phyloP scores from a whole-genome alignment of 345 rosid species.

The Hirschfeldia incana region DNA sequence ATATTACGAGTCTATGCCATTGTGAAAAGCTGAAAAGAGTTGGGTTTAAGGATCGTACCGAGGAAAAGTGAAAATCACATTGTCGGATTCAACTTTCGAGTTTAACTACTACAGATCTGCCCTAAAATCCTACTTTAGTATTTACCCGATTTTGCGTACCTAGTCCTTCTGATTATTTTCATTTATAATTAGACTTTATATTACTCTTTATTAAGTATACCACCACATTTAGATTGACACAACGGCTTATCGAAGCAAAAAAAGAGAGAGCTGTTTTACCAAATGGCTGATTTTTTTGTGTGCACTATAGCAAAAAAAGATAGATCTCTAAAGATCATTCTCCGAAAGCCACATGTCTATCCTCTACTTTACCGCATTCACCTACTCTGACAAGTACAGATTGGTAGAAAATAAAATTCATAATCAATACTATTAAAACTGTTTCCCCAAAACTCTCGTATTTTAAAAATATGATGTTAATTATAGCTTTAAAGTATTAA shows the following conservation, averaged over 20 bases:
- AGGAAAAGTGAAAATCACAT: neutral
- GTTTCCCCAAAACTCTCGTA: neutral
- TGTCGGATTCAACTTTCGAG: constrained; percentile 18
- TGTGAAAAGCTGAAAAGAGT: constrained; percentile 21
- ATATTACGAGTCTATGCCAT: constrained; percentile 17
- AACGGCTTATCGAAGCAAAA: neutral
- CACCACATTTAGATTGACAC: neutral
- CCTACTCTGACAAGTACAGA: neutral
- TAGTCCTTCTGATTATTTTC: neutral
- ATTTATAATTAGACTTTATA: neutral
- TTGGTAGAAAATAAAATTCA: neutral
- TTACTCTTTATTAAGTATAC: neutral
- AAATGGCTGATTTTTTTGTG: neutral
- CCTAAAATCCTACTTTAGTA: neutral
- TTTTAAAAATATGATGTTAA: neutral
- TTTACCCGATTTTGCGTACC: neutral
- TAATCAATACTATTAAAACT: too few relatives aligned
- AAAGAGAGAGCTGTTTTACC: neutral
- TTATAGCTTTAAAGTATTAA: neutral
- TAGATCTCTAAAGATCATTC: neutral
- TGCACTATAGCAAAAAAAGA: too few relatives aligned
- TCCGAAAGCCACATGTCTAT: neutral
- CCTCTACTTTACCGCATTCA: neutral
- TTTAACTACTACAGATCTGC: neutral
- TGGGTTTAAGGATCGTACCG: constrained; percentile 35